Conservation (phyloP, 352 stramenopile species). For the Phytophthora europaea region DNA sequence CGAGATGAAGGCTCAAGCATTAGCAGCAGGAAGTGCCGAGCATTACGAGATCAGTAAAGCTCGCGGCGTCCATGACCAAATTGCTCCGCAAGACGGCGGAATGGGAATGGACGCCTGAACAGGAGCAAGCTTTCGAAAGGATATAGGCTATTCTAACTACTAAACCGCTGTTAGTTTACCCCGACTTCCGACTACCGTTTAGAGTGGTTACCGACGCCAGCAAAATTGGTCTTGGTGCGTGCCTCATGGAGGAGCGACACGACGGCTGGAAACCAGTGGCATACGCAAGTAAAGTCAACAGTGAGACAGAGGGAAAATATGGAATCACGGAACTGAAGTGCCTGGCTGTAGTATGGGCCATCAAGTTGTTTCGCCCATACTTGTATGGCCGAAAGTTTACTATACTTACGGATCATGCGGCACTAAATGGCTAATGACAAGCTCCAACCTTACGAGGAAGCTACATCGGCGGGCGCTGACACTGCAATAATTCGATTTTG, state of each 20-base stretch:
- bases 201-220: not conserved
- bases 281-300: constrained; percentile 4
- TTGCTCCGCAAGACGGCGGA: not conserved
- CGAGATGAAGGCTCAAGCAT: too few species aligned
- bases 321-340: not conserved
- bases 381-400: not conserved
- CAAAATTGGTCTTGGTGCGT: not conserved
- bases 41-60: too few species aligned
- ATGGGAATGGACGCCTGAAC: not conserved
- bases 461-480: constrained; percentile 27
- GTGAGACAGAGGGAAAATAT: not conserved
- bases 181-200: not conserved
- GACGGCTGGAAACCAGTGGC: not conserved
- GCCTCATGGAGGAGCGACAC: not conserved
- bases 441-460: not conserved
- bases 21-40: too few species aligned
- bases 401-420: not conserved
- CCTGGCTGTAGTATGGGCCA: not conserved
- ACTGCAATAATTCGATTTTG: constrained; percentile 36
- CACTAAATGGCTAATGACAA: not conserved
- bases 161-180: not conserved
- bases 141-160: not conserved
- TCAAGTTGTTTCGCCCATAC: not conserved
- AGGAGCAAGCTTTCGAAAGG: not conserved
- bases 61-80: too few species aligned